Evolutionary conservation across 768 basidiomycete species (phyloP).

Genomic region (Sarcomyxa edulis): DNA sequence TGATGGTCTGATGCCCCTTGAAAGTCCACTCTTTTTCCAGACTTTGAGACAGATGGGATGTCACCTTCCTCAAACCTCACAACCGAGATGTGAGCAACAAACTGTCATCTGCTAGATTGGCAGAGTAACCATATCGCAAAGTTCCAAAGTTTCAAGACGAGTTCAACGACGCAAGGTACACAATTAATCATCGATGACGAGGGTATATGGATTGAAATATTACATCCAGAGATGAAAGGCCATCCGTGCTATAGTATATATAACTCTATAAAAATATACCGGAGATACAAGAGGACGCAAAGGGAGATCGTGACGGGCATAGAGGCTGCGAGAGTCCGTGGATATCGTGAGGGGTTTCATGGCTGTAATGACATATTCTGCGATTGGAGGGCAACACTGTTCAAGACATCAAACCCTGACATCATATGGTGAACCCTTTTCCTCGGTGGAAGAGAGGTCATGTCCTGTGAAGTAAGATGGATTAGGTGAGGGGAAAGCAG

Average conservation of each 20-base stretch:
- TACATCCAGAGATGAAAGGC: too few relatives aligned
- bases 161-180: conserved; percentile 2
- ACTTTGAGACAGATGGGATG: too few relatives aligned
- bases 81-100: too few relatives aligned
- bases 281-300: background rate
- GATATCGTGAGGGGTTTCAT: conserved; percentile 25
- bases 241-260: conserved; percentile 6
- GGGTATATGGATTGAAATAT: too few relatives aligned
- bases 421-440: conserved; percentile 68
- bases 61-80: too few relatives aligned
- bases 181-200: too few relatives aligned
- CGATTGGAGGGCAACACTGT: conserved; percentile 46
- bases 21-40: too few relatives aligned
- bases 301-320: conserved; percentile 13
- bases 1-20: too few relatives aligned
- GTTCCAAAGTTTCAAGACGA: conserved; percentile 3
- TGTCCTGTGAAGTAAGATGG: conserved; percentile 31
- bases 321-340: conserved; percentile 8
- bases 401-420: conserved; percentile 50
- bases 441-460: conserved; percentile 50
- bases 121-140: background rate
- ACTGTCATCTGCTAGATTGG: too few relatives aligned
- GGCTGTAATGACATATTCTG: conserved; percentile 52
- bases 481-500: background rate
- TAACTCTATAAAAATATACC: conserved; percentile 5